Evolutionary conservation across 2,329 filamentous ascomycete species (phyloP).

Genomic region (Westerdykella ornata): DNA sequence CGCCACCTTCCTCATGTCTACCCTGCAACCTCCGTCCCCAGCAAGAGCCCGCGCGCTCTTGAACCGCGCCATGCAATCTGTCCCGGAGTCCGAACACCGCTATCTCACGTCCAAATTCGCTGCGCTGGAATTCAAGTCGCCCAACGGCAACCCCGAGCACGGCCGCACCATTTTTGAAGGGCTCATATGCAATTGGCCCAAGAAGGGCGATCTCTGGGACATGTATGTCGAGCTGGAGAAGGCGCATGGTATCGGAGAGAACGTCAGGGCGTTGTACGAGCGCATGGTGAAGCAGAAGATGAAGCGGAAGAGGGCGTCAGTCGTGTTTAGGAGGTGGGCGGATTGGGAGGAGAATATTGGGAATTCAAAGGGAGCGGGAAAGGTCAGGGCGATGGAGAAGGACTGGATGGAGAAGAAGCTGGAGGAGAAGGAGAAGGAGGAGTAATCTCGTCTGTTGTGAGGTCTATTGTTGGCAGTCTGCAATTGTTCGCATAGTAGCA

Average conservation of each 20-base stretch:
- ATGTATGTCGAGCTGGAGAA: conserved; percentile 79
- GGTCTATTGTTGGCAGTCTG: background rate
- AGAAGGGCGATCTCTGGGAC: conserved; percentile 89
- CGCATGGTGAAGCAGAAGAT: conserved; percentile 59
- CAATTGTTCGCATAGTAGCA: too few species aligned
- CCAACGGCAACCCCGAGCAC: conserved; percentile 76
- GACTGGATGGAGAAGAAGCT: conserved; percentile 56
- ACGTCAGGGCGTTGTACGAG: conserved; percentile 73
- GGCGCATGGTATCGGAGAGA: conserved; percentile 51
- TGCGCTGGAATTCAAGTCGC: conserved; percentile 80
- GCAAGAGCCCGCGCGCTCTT: conserved; percentile 73
- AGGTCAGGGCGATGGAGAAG: conserved; percentile 62
- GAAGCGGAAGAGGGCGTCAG: conserved; percentile 75
- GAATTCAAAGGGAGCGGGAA: conserved; percentile 61
- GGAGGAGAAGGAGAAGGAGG: conserved; percentile 7
- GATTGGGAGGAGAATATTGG: conserved; percentile 73
- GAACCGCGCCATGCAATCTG: conserved; percentile 74
- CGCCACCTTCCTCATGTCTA: conserved; percentile 82
- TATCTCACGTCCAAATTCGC: conserved; percentile 81
- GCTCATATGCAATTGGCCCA: conserved; percentile 74
- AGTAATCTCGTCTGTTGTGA: background rate
- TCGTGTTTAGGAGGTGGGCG: conserved; percentile 88
- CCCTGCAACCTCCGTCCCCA: conserved; percentile 60
- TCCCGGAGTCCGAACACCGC: conserved; percentile 63
- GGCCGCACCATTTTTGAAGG: conserved; percentile 93